Percentiles rank a stretch among this genome's conserved stretches.
Evolutionary conservation across 1,139 yeast genomes (phyloP).

Genomic region (Insectozyma bohioensis): DNA sequence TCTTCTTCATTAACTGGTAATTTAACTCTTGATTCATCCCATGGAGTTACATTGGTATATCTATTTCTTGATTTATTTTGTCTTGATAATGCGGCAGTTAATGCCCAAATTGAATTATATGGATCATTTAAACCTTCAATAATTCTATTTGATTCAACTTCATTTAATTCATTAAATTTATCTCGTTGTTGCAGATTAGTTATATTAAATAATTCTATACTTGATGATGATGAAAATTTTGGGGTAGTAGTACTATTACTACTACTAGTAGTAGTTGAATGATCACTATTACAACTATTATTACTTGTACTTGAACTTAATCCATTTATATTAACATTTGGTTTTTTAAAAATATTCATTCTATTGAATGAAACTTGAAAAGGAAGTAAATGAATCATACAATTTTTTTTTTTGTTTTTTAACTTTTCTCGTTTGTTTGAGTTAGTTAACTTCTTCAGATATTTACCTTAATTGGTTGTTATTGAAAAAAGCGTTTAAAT

Average conservation of each 20-base stretch:
- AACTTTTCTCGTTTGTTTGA: too few relatives aligned
- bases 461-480: too few relatives aligned
- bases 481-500: too few relatives aligned
- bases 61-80: slow-evolving; percentile 29
- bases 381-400: not conserved
- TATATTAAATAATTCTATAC: slow-evolving; percentile 5
- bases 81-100: slow-evolving; percentile 23
- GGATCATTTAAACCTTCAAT: slow-evolving; percentile 18
- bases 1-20: slow-evolving; percentile 21
- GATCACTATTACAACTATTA: too few relatives aligned
- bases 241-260: not conserved
- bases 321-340: slow-evolving; percentile 5
- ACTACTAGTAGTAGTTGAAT: not conserved
- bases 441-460: too few relatives aligned
- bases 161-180: slow-evolving; percentile 17
- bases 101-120: slow-evolving; percentile 23
- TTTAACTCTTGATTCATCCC: slow-evolving; percentile 36
- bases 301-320: slow-evolving; percentile 1
- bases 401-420: too few relatives aligned
- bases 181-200: slow-evolving; percentile 13
- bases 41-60: slow-evolving; percentile 45
- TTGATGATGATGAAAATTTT: slow-evolving; percentile 2
- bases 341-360: slow-evolving; percentile 13
- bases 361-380: slow-evolving; percentile 5
- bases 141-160: slow-evolving; percentile 18